phyloP scores from a whole-genome alignment of 2,329 filamentous ascomycete species.

The Exophiala sp. region DNA sequence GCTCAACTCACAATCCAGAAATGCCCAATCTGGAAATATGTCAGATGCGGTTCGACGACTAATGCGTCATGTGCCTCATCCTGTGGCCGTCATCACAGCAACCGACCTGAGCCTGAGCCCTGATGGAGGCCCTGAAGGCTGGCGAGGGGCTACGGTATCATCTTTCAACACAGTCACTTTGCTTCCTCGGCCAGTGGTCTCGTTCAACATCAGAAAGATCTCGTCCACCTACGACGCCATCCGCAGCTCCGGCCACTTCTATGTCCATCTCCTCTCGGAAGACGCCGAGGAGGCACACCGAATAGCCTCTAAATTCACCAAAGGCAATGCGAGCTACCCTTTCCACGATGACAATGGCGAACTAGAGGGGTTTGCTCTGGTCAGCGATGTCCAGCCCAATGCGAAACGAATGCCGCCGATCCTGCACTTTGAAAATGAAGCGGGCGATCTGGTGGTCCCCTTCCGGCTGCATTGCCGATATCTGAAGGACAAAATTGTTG shows the following conservation, averaged over 20 bases:
- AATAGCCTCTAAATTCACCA: conserved; percentile 22
- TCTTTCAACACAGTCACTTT: conserved; percentile 57
- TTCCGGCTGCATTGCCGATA: conserved; percentile 28
- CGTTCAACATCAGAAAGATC: conserved; percentile 55
- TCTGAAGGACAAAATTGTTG: conserved; percentile 34
- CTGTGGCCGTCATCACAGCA: conserved; percentile 51
- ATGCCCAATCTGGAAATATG: conserved; percentile 10
- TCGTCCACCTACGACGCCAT: conserved; percentile 54
- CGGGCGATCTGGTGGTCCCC: conserved; percentile 30
- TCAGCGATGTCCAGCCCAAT: not conserved
- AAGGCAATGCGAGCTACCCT: conserved; percentile 17
- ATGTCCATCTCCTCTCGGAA: conserved; percentile 46
- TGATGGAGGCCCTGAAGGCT: conserved; percentile 30
- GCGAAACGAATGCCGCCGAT: conserved; percentile 5
- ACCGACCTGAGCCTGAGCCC: conserved; percentile 31
- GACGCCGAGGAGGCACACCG: conserved; percentile 28
- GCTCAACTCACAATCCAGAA: not conserved
- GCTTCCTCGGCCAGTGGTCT: conserved; percentile 50
- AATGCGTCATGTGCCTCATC: conserved; percentile 52
- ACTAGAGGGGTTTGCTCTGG: conserved; percentile 10
- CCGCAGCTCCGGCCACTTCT: conserved; percentile 40
- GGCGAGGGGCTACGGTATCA: conserved; percentile 54
- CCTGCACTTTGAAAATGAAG: conserved; percentile 2
- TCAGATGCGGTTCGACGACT: conserved; percentile 39
- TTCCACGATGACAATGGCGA: conserved; percentile 19